Conservation (phyloP, 371 early-diverging fungal genomes). For the Rhizopus arrhizus region DNA sequence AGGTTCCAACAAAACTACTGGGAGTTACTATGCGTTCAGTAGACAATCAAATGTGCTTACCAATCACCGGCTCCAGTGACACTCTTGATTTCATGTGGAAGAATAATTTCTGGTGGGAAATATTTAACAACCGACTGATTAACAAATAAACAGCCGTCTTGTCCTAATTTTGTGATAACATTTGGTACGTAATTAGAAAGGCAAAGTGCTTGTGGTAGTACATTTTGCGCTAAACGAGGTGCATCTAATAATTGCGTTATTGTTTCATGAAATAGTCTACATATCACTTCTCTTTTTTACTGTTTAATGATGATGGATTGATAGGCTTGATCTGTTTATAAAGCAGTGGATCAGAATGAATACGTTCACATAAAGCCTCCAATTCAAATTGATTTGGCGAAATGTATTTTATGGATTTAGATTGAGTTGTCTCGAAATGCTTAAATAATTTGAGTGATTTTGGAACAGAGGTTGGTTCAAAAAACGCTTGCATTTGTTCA, state of each 20-base stretch:
- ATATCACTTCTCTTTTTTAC: not conserved
- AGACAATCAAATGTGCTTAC: slow-evolving; percentile 32
- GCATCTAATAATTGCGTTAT: slow-evolving; percentile 15
- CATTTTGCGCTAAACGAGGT: slow-evolving; percentile 20
- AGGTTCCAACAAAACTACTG: slow-evolving; percentile 49
- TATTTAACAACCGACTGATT: slow-evolving; percentile 28
- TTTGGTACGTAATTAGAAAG: slow-evolving; percentile 50
- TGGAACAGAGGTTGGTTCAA: slow-evolving; percentile 90
- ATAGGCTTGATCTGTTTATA: not conserved
- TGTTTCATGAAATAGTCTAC: too few relatives aligned
- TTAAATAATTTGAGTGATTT: slow-evolving; percentile 72
- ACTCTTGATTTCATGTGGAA: slow-evolving; percentile 44
- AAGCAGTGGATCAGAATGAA: slow-evolving; percentile 19
- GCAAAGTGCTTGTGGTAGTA: slow-evolving; percentile 30
- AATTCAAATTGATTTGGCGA: slow-evolving; percentile 75
- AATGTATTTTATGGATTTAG: slow-evolving; percentile 45
- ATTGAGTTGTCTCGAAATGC: slow-evolving; percentile 18
- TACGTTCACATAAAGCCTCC: slow-evolving; percentile 60
- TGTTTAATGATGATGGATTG: not conserved
- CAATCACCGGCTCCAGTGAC: slow-evolving; percentile 80
- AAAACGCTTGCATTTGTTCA: slow-evolving; percentile 52
- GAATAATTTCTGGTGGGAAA: slow-evolving; percentile 43
- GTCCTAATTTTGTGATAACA: slow-evolving; percentile 63
- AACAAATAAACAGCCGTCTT: slow-evolving; percentile 53
- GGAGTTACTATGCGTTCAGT: not conserved